phyloP scores from a whole-genome alignment of 2,329 filamentous ascomycete genomes.

The Aspergillus hortae region DNA sequence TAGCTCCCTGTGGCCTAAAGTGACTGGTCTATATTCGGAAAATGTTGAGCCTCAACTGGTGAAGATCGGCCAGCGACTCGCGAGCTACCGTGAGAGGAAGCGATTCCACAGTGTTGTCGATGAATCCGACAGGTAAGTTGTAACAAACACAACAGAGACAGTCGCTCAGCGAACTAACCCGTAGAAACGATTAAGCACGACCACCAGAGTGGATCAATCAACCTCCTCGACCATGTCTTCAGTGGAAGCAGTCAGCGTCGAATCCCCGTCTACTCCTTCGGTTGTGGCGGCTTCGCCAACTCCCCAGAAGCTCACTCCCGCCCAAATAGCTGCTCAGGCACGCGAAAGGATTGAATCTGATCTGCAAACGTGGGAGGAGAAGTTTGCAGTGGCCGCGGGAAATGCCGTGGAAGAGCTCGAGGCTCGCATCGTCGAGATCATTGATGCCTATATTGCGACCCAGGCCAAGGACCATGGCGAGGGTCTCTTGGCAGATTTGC shows the following conservation, averaged over 20 bases:
- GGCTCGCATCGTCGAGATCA: constrained; percentile 65
- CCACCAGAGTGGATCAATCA: constrained; percentile 11
- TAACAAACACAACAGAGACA: neutral
- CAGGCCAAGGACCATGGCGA: constrained; percentile 44
- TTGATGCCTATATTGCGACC: constrained; percentile 67
- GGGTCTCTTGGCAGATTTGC: constrained; percentile 62
- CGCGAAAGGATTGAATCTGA: constrained; percentile 72
- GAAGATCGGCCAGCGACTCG: constrained; percentile 85
- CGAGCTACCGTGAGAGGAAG: constrained; percentile 58
- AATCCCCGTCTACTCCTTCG: constrained; percentile 20
- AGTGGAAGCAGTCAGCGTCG: constrained; percentile 13
- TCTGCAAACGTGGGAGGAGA: constrained; percentile 78
- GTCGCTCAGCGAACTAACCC: constrained; percentile 7
- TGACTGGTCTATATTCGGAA: constrained; percentile 77
- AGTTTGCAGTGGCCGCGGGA: constrained; percentile 80
- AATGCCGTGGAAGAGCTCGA: constrained; percentile 71
- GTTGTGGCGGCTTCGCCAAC: constrained; percentile 24
- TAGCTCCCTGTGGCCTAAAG: constrained; percentile 73
- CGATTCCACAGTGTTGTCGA: constrained; percentile 59
- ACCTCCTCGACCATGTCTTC: constrained; percentile 21
- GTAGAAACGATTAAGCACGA: constrained; percentile 12
- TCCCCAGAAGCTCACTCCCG: constrained; percentile 41
- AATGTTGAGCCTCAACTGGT: constrained; percentile 94
- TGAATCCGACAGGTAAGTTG: constrained; percentile 47
- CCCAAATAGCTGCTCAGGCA: constrained; percentile 37